A percentile compares a stretch with the other conserved stretches of the same genome.
These are phyloP conservation scores for Rhizopogon vinicolor DNA, from an alignment of 768 basidiomycete genomes.

Conservation along the genomic window DNA sequence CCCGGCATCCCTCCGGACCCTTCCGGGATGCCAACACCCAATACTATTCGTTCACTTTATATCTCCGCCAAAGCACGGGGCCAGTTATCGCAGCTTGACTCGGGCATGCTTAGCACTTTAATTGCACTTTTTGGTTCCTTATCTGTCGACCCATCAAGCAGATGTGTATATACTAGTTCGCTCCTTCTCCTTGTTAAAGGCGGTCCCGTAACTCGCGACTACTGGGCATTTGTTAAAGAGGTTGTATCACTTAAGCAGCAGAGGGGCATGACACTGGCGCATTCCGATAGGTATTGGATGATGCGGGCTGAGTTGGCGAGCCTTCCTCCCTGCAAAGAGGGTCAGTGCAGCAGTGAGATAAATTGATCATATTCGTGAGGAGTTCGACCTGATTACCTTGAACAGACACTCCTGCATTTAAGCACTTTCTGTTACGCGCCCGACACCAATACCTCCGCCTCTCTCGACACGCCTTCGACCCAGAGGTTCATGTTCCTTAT, in stretches of 20 bases:
- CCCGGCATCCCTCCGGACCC: background rate
- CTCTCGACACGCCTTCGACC: conserved; percentile 29
- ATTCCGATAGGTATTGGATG: conserved; percentile 59
- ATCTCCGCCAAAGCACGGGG: conserved; percentile 26
- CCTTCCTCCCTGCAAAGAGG: conserved; percentile 13
- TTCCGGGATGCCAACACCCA: conserved; percentile 16
- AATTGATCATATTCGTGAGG: conserved; percentile 1
- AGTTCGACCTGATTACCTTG: conserved; percentile 6
- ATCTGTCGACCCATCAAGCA: conserved; percentile 28
- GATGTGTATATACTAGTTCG: conserved; percentile 22
- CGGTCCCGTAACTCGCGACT: conserved; percentile 17
- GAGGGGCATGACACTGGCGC: conserved; percentile 26
- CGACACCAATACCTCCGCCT: conserved; percentile 37
- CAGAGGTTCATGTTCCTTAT: conserved; percentile 45
- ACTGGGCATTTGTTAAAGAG: conserved; percentile 48
- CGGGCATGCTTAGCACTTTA: conserved; percentile 34
- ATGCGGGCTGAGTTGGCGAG: conserved; percentile 43
- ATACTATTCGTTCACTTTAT: conserved; percentile 37
- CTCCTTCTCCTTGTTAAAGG: conserved; percentile 24
- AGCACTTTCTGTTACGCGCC: conserved; percentile 26
- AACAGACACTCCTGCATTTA: conserved; percentile 11
- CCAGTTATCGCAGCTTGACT: conserved; percentile 30
- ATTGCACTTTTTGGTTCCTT: conserved; percentile 48
- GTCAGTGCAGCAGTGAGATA: conserved; percentile 8
- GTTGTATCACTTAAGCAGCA: conserved; percentile 41